Percentiles rank a stretch among this genome's conserved stretches.
Conservation (phyloP, 306 rosid species). For the Malus asiatica region DNA sequence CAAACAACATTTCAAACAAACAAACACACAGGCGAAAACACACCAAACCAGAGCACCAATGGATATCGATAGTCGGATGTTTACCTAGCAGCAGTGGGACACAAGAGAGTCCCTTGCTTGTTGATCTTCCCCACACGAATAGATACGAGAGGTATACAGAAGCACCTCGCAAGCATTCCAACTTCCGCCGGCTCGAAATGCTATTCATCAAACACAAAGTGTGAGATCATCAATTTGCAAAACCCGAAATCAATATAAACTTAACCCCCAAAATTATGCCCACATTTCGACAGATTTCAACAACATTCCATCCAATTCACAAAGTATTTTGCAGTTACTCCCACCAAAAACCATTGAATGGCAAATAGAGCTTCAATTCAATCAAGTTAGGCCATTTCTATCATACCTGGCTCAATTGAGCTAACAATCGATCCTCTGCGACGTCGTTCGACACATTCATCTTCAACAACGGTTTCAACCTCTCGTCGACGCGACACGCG, state of each 20-base stretch:
- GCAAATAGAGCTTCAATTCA: slow-evolving; percentile 18
- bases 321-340: neutral
- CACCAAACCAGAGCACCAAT: neutral
- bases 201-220: slow-evolving; percentile 32
- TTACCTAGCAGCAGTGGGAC: slow-evolving; percentile 73
- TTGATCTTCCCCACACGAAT: slow-evolving; percentile 78
- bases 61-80: neutral
- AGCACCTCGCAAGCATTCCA: slow-evolving; percentile 94
- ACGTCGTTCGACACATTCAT: slow-evolving; percentile 53
- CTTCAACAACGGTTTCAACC: slow-evolving; percentile 88
- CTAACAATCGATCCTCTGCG: slow-evolving; percentile 81
- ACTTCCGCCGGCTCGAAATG: slow-evolving; percentile 97
- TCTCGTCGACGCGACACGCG: slow-evolving; percentile 88
- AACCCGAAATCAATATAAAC: neutral
- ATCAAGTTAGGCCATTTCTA: neutral
- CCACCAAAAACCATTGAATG: neutral
- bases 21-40: slow-evolving; percentile 2
- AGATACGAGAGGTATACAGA: slow-evolving; percentile 91
- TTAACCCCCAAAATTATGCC: neutral
- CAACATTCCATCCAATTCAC: neutral
- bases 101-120: slow-evolving; percentile 60
- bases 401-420: slow-evolving; percentile 83
- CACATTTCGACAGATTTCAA: neutral
- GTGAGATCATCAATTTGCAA: neutral
- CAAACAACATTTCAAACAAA: neutral